Base-by-base conservation (phyloP, 2,329 filamentous ascomycete species). In the Fusarium avenaceum region DNA sequence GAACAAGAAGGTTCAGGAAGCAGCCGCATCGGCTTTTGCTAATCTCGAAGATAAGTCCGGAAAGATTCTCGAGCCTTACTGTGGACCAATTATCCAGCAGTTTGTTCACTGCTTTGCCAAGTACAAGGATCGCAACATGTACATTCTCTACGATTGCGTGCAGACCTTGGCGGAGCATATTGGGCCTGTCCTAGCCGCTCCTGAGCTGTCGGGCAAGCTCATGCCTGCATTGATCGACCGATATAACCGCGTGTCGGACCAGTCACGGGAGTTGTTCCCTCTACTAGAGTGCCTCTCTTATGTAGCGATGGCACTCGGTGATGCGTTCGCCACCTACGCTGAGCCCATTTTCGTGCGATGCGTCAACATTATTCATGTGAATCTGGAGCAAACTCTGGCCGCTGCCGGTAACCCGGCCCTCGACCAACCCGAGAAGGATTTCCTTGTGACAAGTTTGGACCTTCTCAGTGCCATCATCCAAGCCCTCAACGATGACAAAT, bases 101-200 rank as follows among this genome's bases (percentile, higher is more conserved):
- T 98, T 95, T 75, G 94, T 97, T 52, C 85, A 87, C 63, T 99
- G 96, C 79, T 99, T 99, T 80, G 87, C 85, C 53, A 94, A 92
- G 80, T 99, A 98, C 87, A 98, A 99, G 85, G 95, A 98, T 80
- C 91, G 93, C 75, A 99, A 99, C 82, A 97, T 98, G 89, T 97
- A 96, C 82, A 96, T 98, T 55, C 87, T 99, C 33, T 99, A 99
- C 82, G 96, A 99, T 81, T 98, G 96, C 78, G 93, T 99, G 33
- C 96, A 99, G 81, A 99, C 96, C 1, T 84, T 99, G 58, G 96
- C 96, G 5, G 96, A 99, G 79, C 91, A 93, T 75, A 91, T 98
- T 55, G 94, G 93, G 13, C 89, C 90, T 8, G 89, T 91, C 33
- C 84, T 99, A 69, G 91, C 93, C n/a, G 86, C 89, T 64, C 91